Base-by-base conservation (phyloP, 2,329 filamentous ascomycete species). In the Fusarium euwallaceae region DNA sequence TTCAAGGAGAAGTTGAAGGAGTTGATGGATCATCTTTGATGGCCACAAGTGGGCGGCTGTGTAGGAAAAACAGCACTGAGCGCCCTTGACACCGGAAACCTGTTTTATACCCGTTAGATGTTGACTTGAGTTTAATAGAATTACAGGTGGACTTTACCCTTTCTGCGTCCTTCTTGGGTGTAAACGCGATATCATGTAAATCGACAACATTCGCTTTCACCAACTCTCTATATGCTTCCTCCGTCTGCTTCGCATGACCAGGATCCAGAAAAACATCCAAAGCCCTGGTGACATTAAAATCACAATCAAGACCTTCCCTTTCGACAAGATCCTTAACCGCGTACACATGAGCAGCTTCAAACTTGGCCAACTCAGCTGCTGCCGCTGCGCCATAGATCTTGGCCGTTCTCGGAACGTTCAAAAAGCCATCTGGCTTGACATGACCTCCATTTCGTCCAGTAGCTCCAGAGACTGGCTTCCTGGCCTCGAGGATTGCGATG, bases 191-290 rank as follows among this genome's bases (percentile, higher is more conserved):
- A n/a, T 72, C 69, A 3, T 27, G 24, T 8, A 70, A 11, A 41
- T 68, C 27, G 1, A 61, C 61, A 10, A 29, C 22, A 1, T 62
- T 58, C 0, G 61, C 16, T 16, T 61, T 61, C 6, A 64, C 36
- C 10, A 74, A 61, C 41, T 58, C 48, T 24, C 20, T 64, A 14
- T 67, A 70, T 6, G 66, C 37, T 6, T 56, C 59, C n/a, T 70
- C 66, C 5, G 64, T 59, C n/a, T 66, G 11, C 27, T 56, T 59
- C 7, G 78, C 76, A 7, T 79, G 72, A 7, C 70, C 55, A 1
- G 67, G n/a, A 20, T 76, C 76, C n/a, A 85, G 74, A 29, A 80
- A 81, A 4, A 85, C 82, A 69, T 87, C 84, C 6, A 81, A 78
- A 6, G 82, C 81, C 9, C 85, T 84, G 78, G 27, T 72, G 17